phyloP scores from a whole-genome alignment of 352 stramenopile species.

The Saprolegnia diclina region DNA sequence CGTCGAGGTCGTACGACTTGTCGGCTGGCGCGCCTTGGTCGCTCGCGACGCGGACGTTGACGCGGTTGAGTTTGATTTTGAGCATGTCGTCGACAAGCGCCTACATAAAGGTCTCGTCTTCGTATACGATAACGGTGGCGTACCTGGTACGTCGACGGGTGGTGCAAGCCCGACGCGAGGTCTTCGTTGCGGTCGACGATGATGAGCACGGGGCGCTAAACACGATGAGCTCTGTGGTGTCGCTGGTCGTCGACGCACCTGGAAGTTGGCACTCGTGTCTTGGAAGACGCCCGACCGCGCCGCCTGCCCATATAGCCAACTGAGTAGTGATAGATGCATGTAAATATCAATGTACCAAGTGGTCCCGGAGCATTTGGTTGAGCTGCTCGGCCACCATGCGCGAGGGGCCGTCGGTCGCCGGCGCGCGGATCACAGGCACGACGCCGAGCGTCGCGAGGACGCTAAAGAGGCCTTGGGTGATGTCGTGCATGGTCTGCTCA shows the following conservation, averaged over 20 bases:
- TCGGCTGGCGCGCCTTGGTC: conserved; percentile 37
- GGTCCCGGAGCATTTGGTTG: conserved; percentile 68
- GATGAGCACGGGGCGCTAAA: conserved; percentile 91
- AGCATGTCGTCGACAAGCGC: conserved; percentile 96
- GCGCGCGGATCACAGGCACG: conserved; percentile 94
- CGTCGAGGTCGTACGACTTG: conserved; percentile 74
- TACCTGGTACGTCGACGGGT: conserved; percentile 89
- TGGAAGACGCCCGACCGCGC: conserved; percentile 61
- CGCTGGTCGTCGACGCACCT: conserved; percentile 39
- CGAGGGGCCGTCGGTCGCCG: conserved; percentile 87
- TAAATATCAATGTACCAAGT: conserved; percentile 40
- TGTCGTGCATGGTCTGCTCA: conserved; percentile 61
- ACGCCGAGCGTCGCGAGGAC: conserved; percentile 89
- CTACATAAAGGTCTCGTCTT: conserved; percentile 32
- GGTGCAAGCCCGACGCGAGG: conserved; percentile 91
- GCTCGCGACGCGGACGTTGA: conserved; percentile 82
- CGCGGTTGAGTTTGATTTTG: conserved; percentile 92
- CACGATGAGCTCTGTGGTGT: conserved; percentile 1
- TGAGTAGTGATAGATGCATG: neutral
- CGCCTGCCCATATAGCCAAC: conserved; percentile 18
- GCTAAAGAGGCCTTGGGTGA: conserved; percentile 86
- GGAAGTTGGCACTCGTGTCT: conserved; percentile 54
- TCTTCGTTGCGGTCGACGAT: conserved; percentile 97
- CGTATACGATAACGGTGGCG: neutral
- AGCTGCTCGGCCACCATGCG: conserved; percentile 96